Evolutionary conservation across 2,329 filamentous ascomycete species (phyloP).

Genomic region (Chrysoporthe cubensis): DNA sequence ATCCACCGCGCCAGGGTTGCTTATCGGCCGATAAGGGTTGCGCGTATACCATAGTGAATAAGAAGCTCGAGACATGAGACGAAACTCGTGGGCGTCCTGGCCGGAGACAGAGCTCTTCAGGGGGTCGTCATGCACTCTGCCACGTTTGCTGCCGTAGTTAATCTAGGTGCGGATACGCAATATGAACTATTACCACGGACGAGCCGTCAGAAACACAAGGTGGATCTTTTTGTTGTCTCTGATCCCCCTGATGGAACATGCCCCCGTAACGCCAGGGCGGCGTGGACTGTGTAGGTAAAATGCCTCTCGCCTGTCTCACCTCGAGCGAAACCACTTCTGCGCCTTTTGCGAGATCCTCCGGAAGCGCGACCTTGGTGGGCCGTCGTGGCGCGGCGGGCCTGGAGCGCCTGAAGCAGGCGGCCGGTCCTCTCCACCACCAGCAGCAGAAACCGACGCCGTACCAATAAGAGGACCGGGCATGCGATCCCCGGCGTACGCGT

Average conservation of each 20-base stretch:
- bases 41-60: background rate
- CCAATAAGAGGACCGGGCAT: background rate
- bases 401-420: conserved; percentile 4
- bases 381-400: background rate
- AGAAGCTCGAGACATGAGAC: conserved; percentile 3
- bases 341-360: conserved; percentile 22
- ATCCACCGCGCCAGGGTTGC: background rate
- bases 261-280: background rate
- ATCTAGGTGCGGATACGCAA: conserved; percentile 5
- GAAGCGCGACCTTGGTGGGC: conserved; percentile 14
- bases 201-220: background rate
- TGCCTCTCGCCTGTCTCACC: background rate
- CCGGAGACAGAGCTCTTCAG: background rate
- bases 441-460: background rate
- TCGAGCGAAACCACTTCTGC: conserved; percentile 22
- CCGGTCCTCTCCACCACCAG: background rate
- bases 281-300: background rate
- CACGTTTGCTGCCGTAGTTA: background rate
- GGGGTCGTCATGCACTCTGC: background rate
- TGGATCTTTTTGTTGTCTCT: background rate
- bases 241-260: conserved; percentile 2
- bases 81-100: background rate
- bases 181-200: conserved; percentile 9
- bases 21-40: conserved; percentile 17
- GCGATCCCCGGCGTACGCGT: conserved; percentile 35